A percentile compares a stretch with the other conserved stretches of the same genome.
phyloP scores from a whole-genome alignment of 495 filamentous ascomycete species.

The Polyplosphaeria fusca region DNA sequence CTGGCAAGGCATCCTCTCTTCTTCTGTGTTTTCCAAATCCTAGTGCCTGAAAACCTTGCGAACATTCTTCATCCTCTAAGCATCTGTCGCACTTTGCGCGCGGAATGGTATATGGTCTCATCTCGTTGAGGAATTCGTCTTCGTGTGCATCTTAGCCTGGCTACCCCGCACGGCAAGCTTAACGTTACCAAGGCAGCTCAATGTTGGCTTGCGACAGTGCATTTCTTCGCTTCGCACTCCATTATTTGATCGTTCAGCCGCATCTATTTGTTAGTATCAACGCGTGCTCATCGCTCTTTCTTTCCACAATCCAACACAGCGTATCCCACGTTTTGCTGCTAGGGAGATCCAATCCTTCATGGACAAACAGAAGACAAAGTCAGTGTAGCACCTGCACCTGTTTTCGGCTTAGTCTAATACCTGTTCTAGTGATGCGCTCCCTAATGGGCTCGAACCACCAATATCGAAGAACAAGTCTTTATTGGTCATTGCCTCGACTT shows the following conservation, averaged over 20 bases:
- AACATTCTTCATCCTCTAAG: too few species aligned
- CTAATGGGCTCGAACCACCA: too few species aligned
- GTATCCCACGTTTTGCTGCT: not conserved
- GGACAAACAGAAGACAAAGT: not conserved
- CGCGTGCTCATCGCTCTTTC: not conserved
- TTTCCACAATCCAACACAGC: not conserved
- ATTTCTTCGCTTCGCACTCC: not conserved
- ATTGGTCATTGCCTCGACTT: not conserved
- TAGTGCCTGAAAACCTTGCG: too few species aligned
- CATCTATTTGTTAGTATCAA: not conserved
- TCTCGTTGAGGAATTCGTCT: too few species aligned
- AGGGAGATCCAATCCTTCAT: not conserved
- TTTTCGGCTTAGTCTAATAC: too few species aligned
- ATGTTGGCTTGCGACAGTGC: not conserved
- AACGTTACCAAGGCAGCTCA: not conserved
- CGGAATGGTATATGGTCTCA: too few species aligned
- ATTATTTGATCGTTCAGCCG: not conserved
- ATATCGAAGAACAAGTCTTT: conserved; percentile 10
- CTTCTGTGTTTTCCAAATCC: too few species aligned
- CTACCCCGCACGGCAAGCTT: not conserved
- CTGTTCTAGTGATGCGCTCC: too few species aligned
- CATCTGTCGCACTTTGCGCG: too few species aligned
- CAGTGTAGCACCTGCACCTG: too few species aligned
- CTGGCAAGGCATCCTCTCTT: too few species aligned
- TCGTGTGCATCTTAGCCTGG: not conserved